Evolutionary conservation across 768 basidiomycete genomes (phyloP).

Genomic region (Trametes cinnabarina): DNA sequence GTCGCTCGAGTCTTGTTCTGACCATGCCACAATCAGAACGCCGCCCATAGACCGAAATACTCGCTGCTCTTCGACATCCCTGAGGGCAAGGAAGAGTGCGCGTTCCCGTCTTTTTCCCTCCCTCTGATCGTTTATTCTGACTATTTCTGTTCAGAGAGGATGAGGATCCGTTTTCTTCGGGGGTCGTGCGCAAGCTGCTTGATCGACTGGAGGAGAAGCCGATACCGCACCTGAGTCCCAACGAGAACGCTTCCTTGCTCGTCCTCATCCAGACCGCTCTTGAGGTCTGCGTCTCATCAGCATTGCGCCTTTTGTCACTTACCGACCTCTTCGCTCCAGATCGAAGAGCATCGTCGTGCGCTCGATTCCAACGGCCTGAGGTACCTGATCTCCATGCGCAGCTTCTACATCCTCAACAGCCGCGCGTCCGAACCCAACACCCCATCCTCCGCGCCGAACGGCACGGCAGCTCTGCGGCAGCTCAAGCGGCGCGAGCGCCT

Average conservation of each 20-base stretch:
- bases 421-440: conserved; percentile 53
- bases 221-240: conserved; percentile 67
- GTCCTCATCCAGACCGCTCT: conserved; percentile 85
- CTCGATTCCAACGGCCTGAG: conserved; percentile 90
- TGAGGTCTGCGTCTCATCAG: too few relatives aligned
- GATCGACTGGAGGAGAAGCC: conserved; percentile 60
- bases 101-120: neutral
- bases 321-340: conserved; percentile 3
- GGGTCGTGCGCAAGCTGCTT: conserved; percentile 59
- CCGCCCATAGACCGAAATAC: conserved; percentile 40
- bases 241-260: conserved; percentile 81
- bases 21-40: neutral
- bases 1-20: neutral
- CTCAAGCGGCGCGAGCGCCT: conserved; percentile 71
- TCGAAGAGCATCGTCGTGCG: conserved; percentile 83
- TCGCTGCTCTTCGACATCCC: conserved; percentile 52
- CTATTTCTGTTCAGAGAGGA: conserved; percentile 38
- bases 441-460: conserved; percentile 37
- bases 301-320: too few relatives aligned
- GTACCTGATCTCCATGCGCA: conserved; percentile 89
- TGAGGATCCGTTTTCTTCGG: conserved; percentile 58
- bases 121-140: neutral
- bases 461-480: conserved; percentile 30
- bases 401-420: conserved; percentile 82
- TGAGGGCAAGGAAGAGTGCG: conserved; percentile 47